Percentiles rank a stretch among this genome's conserved stretches.
phyloP scores from a whole-genome alignment of 306 rosid genomes.

The Lathyrus oleraceus region DNA sequence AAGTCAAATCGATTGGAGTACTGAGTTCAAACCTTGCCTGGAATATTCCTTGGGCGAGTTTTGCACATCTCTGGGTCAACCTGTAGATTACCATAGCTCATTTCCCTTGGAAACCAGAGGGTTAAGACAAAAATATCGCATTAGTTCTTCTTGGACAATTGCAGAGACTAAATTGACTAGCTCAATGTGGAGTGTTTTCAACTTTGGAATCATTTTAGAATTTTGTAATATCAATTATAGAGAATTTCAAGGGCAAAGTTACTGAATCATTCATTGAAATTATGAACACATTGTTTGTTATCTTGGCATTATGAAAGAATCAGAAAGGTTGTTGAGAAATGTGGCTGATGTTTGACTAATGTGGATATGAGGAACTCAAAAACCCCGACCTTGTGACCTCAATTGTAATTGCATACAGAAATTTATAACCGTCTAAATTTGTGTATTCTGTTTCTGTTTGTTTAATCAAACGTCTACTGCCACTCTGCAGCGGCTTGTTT shows the following conservation, averaged over 20 bases:
- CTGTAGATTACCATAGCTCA: background rate
- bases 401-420: background rate
- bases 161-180: background rate
- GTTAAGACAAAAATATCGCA: background rate
- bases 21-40: background rate
- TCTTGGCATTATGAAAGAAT: background rate
- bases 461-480: background rate
- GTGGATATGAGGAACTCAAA: background rate
- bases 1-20: background rate
- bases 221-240: background rate
- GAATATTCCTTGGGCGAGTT: background rate
- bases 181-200: background rate
- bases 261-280: background rate
- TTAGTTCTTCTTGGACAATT: background rate
- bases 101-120: background rate
- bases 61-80: background rate
- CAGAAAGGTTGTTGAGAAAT: background rate
- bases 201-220: background rate
- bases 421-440: background rate
- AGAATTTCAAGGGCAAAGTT: background rate
- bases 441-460: constrained; percentile 9
- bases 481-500: constrained; percentile 53
- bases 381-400: background rate
- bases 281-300: background rate
- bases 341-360: background rate